Evolutionary conservation across 2,329 filamentous ascomycete genomes (phyloP).

Genomic region (Rutstroemia sp.): DNA sequence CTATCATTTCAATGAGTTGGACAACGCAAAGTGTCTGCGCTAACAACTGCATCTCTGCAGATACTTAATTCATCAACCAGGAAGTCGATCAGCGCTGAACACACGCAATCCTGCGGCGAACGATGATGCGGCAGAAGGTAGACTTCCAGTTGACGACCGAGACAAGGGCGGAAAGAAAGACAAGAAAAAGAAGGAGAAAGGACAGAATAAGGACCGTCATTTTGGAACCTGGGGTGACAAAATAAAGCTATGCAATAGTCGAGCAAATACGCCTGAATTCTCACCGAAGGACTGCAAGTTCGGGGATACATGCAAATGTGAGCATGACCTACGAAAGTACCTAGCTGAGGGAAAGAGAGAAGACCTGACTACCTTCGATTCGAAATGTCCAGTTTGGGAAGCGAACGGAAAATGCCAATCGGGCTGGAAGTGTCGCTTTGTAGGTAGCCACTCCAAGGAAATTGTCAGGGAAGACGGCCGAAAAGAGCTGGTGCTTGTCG

Average conservation of each 20-base stretch:
- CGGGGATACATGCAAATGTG: slow-evolving; percentile 72
- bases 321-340: slow-evolving; percentile 82
- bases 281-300: slow-evolving; percentile 67
- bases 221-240: slow-evolving; percentile 77
- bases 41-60: slow-evolving; percentile 11
- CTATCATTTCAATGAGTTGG: too few species aligned
- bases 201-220: slow-evolving; percentile 76
- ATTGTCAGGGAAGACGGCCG: slow-evolving; percentile 68
- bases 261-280: slow-evolving; percentile 68
- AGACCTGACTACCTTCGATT: slow-evolving; percentile 68
- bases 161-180: slow-evolving; percentile 35
- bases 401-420: slow-evolving; percentile 67
- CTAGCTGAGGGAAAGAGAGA: slow-evolving; percentile 72
- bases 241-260: slow-evolving; percentile 69
- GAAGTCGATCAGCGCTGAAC: slow-evolving; percentile 31
- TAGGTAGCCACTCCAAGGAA: slow-evolving; percentile 79
- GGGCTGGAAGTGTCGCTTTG: slow-evolving; percentile 94
- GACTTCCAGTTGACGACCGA: slow-evolving; percentile 34
- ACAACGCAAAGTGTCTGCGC: not conserved
- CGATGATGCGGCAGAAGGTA: slow-evolving; percentile 48
- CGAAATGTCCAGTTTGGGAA: slow-evolving; percentile 77
- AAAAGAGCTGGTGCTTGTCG: slow-evolving; percentile 70
- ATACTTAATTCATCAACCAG: slow-evolving; percentile 24
- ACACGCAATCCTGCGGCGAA: slow-evolving; percentile 1
- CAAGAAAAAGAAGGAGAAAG: slow-evolving; percentile 55